These are phyloP conservation scores for Fusarium sp. DNA, from an alignment of 2,329 filamentous ascomycete species.

Conservation along the genomic window DNA sequence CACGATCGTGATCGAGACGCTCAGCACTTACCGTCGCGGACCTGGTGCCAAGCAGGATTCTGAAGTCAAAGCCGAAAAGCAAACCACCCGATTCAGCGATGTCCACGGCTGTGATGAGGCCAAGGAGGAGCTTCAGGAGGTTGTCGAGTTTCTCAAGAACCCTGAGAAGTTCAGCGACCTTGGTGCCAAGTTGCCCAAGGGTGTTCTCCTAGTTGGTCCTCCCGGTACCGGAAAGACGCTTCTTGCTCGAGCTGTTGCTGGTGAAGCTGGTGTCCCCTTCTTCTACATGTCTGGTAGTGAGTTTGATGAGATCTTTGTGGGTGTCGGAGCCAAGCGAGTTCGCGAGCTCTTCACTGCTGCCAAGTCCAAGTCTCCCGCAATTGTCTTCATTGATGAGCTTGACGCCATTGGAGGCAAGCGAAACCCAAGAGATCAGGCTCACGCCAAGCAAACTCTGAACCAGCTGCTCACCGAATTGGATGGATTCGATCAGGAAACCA, in stretches of 20 bases:
- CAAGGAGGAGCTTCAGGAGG: constrained; percentile 96
- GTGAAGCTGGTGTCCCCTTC: constrained; percentile 97
- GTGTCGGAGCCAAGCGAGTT: constrained; percentile 95
- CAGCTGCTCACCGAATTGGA: constrained; percentile 97
- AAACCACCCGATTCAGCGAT: constrained; percentile 90
- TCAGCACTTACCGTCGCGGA: constrained; percentile 79
- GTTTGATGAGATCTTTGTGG: constrained; percentile 98
- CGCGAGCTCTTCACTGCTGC: constrained; percentile 90
- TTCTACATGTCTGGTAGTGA: constrained; percentile 99
- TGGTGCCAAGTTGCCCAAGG: constrained; percentile 96
- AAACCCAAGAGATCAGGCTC: constrained; percentile 91
- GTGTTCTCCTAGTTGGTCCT: constrained; percentile 93
- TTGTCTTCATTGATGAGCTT: constrained; percentile 95
- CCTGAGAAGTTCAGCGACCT: constrained; percentile 94
- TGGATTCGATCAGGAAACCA: constrained; percentile 93
- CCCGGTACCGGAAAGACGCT: constrained; percentile 98
- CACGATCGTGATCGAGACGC: constrained; percentile 84
- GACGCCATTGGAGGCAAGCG: constrained; percentile 95
- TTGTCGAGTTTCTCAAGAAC: constrained; percentile 95
- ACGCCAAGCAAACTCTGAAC: constrained; percentile 97
- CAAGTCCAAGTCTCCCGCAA: constrained; percentile 86
- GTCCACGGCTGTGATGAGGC: constrained; percentile 98
- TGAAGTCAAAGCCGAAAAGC: constrained; percentile 92
- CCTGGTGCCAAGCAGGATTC: constrained; percentile 78
- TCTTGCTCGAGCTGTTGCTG: constrained; percentile 92